Percentiles rank a stretch among this genome's conserved stretches.
Conservation (phyloP, 1,284 basidiomycete genomes). For the Sanguinoderma infundibulare region DNA sequence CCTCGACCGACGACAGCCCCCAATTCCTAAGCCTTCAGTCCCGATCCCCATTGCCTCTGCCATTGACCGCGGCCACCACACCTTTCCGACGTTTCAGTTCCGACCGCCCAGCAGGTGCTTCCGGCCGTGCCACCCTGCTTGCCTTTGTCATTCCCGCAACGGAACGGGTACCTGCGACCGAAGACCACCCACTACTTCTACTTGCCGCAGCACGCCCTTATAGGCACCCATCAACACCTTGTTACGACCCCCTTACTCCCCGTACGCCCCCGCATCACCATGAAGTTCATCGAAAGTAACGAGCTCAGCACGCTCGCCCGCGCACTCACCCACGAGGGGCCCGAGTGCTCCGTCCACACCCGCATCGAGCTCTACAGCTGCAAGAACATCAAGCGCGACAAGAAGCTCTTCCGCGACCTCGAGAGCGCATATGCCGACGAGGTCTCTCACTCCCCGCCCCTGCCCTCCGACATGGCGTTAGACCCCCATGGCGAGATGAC, state of each 20-base stretch:
- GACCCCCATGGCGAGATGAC: constrained; percentile 74
- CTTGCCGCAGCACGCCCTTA: constrained; percentile 9
- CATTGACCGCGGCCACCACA: background rate
- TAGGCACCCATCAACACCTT: background rate
- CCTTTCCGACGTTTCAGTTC: background rate
- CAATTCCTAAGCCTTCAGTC: background rate
- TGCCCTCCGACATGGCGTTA: constrained; percentile 70
- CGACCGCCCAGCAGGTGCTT: no score
- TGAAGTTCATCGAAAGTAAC: constrained; percentile 93
- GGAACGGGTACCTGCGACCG: background rate
- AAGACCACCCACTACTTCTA: background rate
- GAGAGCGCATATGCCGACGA: constrained; percentile 87
- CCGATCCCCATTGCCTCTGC: background rate
- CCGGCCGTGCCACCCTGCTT: background rate
- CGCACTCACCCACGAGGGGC: constrained; percentile 84
- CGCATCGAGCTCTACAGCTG: constrained; percentile 97
- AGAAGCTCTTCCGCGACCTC: constrained; percentile 93
- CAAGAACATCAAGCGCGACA: constrained; percentile 97
- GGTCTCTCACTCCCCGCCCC: constrained; percentile 68
- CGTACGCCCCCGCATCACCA: constrained; percentile 36
- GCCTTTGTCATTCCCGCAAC: constrained; percentile 1
- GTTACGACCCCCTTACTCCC: background rate
- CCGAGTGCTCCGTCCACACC: constrained; percentile 91
- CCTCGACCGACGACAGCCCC: background rate
- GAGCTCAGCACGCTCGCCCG: constrained; percentile 80